Base-by-base conservation (phyloP, 1,284 basidiomycete genomes). In the Grifola frondosa region DNA sequence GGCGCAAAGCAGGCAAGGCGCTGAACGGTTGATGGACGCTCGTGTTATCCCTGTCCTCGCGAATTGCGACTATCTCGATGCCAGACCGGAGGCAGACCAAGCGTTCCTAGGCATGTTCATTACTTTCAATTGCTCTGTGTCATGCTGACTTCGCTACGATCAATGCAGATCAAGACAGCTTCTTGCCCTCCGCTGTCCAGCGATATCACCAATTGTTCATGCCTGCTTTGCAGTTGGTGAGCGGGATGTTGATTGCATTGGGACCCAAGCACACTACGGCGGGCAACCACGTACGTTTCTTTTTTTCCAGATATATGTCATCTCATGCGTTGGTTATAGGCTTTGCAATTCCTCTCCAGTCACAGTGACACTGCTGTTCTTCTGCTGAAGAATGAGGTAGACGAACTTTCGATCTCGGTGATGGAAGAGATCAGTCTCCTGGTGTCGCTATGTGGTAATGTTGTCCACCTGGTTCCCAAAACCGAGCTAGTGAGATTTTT, bases 131-230 rank as follows among this genome's bases (percentile, higher is more conserved):
- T 10, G 1, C 16, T 10, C 16, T 3, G 1, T 9, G 1, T 2
- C 2, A 29, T 21, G 9, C 29, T 39, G 15, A 6, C 12, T n/a
- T n/a, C n/a, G n/a, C n/a, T n/a, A n/a, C n/a, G n/a, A n/a, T 12
- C 16, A 52, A 31, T 42, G 15, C 58, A 92, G 91, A 94, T 54
- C 77, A 81, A 26, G 87, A 92, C 56, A 81, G 81, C 25, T 95
- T 96, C 74, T 70, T 97, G 6, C 93, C 93, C 1, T 88, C 90
- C 0, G 88, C 89, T 0, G 77, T 90, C 11, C 88, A 91, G 48
- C 80, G 93, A 28, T 94, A 96, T 64, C 89, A 95, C 56, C 91
- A 96, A 54, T 64, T 97, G 6, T 78, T 96, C 49, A 78, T 91
- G 63, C 93, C 93, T 0, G 84, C 87, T 12, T 65, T 97, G 29